A percentile compares a stretch with the other conserved stretches of the same genome.
Conservation (phyloP, 148 eudicot genomes). For the Rhododendron ovatum region DNA sequence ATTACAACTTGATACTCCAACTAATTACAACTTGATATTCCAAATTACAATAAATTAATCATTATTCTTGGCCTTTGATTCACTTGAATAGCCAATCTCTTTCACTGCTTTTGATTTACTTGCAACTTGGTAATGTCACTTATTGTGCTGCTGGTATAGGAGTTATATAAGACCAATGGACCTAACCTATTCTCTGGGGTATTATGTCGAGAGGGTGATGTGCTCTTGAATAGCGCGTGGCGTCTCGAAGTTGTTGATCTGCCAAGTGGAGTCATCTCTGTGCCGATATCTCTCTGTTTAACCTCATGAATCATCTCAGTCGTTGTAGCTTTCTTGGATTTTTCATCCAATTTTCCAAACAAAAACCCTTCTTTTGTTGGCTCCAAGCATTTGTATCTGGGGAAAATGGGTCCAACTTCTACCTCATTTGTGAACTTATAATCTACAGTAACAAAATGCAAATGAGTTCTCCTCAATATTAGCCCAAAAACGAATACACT, state of each 20-base stretch:
- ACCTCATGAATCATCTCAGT: too few species aligned
- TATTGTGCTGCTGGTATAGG: constrained; percentile 6
- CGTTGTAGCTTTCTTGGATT: too few species aligned
- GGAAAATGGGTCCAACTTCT: constrained; percentile 19
- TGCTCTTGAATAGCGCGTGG: constrained; percentile 59
- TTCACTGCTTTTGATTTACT: not conserved
- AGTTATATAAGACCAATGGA: constrained; percentile 31
- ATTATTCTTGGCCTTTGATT: too few species aligned
- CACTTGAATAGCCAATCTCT: too few species aligned
- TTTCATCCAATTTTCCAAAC: too few species aligned
- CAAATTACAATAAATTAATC: too few species aligned
- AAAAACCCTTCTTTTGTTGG: constrained; percentile 28
- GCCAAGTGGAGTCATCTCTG: constrained; percentile 65
- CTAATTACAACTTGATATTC: too few species aligned
- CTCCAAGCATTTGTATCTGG: constrained; percentile 43
- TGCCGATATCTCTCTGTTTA: too few species aligned
- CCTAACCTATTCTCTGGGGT: constrained; percentile 71
- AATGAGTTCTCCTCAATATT: not conserved
- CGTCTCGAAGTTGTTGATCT: constrained; percentile 81
- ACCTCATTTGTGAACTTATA: constrained; percentile 55
- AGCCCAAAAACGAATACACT: not conserved
- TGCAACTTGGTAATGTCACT: constrained; percentile 47
- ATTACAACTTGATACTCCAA: too few species aligned
- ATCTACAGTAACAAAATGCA: constrained; percentile 38
- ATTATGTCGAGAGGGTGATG: constrained; percentile 70